Evolutionary conservation across 2,329 filamentous ascomycete genomes (phyloP).

Genomic region (Penicillium oxalicum): DNA sequence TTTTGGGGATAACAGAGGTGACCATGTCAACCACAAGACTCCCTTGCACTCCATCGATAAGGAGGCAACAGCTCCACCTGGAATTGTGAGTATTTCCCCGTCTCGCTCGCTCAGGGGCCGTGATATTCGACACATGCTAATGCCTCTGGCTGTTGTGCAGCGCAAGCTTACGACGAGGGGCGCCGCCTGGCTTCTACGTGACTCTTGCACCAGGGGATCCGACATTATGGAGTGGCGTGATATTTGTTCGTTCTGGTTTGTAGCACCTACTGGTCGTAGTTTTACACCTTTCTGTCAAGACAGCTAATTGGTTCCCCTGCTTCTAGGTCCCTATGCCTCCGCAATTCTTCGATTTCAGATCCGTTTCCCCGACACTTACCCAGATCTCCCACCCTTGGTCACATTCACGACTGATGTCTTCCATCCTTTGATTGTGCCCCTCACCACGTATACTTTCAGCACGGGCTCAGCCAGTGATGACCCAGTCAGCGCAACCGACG

Average conservation of each 20-base stretch:
- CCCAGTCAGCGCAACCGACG: slow-evolving; percentile 75
- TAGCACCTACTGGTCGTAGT: not conserved
- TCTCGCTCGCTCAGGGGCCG: not conserved
- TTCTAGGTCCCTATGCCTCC: slow-evolving; percentile 75
- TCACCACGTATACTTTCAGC: slow-evolving; percentile 92
- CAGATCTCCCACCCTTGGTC: slow-evolving; percentile 70
- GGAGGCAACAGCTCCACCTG: slow-evolving; percentile 69
- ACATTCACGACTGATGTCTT: slow-evolving; percentile 92
- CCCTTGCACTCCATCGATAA: slow-evolving; percentile 48
- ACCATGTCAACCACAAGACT: slow-evolving; percentile 33
- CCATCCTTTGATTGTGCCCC: slow-evolving; percentile 83
- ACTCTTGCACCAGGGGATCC: slow-evolving; percentile 75
- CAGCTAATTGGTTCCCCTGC: slow-evolving; percentile 1
- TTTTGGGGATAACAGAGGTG: not conserved
- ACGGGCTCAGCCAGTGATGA: slow-evolving; percentile 69
- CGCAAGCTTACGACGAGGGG: slow-evolving; percentile 71
- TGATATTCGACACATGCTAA: slow-evolving; percentile 1
- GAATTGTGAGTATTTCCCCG: slow-evolving; percentile 61
- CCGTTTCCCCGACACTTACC: slow-evolving; percentile 76
- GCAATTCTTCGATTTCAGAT: slow-evolving; percentile 87
- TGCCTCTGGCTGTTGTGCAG: slow-evolving; percentile 42
- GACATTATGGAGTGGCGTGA: slow-evolving; percentile 78
- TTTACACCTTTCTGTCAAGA: not conserved
- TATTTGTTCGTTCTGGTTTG: slow-evolving; percentile 83
- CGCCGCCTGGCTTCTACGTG: slow-evolving; percentile 81